Conservation (phyloP, 2,329 filamentous ascomycete species). For the Alternaria metachromatica region DNA sequence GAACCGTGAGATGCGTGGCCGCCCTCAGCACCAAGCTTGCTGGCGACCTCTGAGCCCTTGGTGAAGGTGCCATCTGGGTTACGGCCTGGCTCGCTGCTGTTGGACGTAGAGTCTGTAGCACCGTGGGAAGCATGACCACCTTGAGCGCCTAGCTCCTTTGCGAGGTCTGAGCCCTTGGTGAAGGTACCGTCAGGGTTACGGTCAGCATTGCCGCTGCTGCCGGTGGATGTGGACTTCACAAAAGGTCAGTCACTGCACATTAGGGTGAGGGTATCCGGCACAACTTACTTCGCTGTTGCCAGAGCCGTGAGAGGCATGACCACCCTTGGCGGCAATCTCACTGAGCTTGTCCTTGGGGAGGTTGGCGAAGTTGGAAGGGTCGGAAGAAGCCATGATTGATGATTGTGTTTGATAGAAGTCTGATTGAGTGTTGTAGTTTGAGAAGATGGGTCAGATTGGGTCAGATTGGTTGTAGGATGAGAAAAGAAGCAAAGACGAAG, state of each 20-base stretch:
- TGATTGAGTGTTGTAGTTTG: conserved; percentile 3
- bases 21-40: conserved; percentile 47
- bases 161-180: conserved; percentile 46
- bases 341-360: conserved; percentile 58
- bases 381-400: conserved; percentile 49
- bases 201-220: conserved; percentile 21
- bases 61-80: conserved; percentile 51
- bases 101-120: conserved; percentile 9
- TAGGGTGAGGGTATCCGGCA: background rate
- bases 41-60: conserved; percentile 47
- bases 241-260: background rate
- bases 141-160: conserved; percentile 47
- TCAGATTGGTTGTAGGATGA: background rate
- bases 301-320: conserved; percentile 49
- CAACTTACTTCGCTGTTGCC: background rate
- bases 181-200: conserved; percentile 51
- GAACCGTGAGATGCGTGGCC: conserved; percentile 43
- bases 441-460: background rate
- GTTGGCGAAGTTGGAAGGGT: conserved; percentile 62
- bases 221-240: background rate
- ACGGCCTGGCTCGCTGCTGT: conserved; percentile 31
- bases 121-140: conserved; percentile 47
- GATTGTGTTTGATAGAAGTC: conserved; percentile 7
- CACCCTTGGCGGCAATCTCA: conserved; percentile 59
- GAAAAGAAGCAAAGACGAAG: background rate